These are phyloP conservation scores for Lojkania enalia DNA, from an alignment of 2,329 filamentous ascomycete genomes.

Conservation along the genomic window DNA sequence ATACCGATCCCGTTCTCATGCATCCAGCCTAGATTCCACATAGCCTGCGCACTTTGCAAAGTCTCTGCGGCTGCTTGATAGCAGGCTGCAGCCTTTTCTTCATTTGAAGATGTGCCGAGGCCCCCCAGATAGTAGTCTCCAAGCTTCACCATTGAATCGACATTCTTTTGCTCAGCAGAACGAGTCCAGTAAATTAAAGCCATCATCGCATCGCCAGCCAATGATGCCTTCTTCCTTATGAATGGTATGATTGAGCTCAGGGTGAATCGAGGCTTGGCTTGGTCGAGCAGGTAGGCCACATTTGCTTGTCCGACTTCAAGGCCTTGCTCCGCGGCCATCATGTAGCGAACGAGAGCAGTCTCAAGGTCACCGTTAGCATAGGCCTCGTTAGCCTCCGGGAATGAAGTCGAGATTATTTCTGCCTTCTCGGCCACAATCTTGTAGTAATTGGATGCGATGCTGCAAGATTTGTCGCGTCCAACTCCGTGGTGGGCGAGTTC, in stretches of 20 bases:
- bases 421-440: conserved; percentile 89
- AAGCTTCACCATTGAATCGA: conserved; percentile 96
- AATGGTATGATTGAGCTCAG: conserved; percentile 58
- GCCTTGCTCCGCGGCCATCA: conserved; percentile 90
- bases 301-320: conserved; percentile 90
- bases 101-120: conserved; percentile 68
- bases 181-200: conserved; percentile 94
- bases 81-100: conserved; percentile 88
- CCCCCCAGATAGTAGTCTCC: conserved; percentile 94
- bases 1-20: conserved; percentile 94
- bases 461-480: conserved; percentile 77
- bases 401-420: conserved; percentile 80
- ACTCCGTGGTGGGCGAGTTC: conserved; percentile 83
- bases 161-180: conserved; percentile 88
- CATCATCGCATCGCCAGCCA: conserved; percentile 63
- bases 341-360: conserved; percentile 75
- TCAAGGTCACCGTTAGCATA: conserved; percentile 80
- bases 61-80: conserved; percentile 92
- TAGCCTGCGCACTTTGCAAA: conserved; percentile 87
- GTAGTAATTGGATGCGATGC: conserved; percentile 78
- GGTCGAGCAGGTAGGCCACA: conserved; percentile 83
- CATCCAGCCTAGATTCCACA: conserved; percentile 99
- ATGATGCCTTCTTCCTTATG: conserved; percentile 45
- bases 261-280: conserved; percentile 55
- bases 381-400: conserved; percentile 80